phyloP scores from a whole-genome alignment of 2,329 filamentous ascomycete species.

The Dryadomyces quercus-mongolicae region DNA sequence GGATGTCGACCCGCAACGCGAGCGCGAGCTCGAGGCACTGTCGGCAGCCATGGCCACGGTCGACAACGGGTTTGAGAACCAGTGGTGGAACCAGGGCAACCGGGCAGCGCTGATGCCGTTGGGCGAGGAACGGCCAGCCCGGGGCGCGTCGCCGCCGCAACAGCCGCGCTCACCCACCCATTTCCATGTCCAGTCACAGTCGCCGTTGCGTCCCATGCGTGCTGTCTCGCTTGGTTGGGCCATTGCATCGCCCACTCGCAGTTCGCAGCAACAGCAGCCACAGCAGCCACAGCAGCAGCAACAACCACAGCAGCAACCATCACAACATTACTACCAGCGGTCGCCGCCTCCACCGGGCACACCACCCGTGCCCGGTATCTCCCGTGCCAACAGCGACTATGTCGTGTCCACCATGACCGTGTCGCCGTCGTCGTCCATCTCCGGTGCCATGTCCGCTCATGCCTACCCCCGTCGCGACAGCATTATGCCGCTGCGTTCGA shows the following conservation, averaged over 20 bases:
- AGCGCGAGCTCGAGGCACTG: slow-evolving; percentile 32
- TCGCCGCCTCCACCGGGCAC: not conserved
- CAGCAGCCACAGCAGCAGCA: not conserved
- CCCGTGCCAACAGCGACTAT: not conserved
- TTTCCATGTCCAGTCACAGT: not conserved
- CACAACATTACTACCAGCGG: not conserved
- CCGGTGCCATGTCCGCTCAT: not conserved
- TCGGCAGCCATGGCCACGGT: slow-evolving; percentile 43
- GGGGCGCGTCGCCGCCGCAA: not conserved
- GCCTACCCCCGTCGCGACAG: not conserved
- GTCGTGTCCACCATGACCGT: slow-evolving; percentile 26
- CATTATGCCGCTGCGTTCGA: not conserved
- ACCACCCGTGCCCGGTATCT: slow-evolving; percentile 7
- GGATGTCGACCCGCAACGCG: slow-evolving; percentile 22
- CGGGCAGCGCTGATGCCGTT: slow-evolving; percentile 15
- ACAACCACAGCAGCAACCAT: not conserved
- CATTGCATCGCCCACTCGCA: slow-evolving; percentile 6
- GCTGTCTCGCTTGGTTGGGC: slow-evolving; percentile 18
- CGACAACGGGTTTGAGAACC: slow-evolving; percentile 45
- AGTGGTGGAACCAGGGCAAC: slow-evolving; percentile 42
- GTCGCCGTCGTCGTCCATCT: not conserved
- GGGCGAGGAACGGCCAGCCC: no score
- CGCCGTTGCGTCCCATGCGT: slow-evolving; percentile 6
- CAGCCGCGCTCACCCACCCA: no score
- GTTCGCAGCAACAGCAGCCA: no score